Evolutionary conservation across 108 stramenopile species (phyloP).

Genomic region (Nitzschia sp.): DNA sequence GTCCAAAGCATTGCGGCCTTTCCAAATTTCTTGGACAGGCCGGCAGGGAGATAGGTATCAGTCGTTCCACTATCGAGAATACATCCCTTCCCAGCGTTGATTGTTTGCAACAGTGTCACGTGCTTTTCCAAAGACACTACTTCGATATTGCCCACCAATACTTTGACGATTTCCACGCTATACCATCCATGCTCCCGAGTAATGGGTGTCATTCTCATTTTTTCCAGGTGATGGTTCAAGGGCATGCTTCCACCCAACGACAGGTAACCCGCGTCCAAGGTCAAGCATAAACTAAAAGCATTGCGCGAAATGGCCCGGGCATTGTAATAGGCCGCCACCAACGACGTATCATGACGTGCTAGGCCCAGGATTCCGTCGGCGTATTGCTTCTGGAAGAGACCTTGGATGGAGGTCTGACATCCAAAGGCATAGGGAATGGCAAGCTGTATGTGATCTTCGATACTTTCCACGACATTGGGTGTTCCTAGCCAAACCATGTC

Average conservation of each 20-base stretch:
- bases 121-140: constrained; percentile 32
- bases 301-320: constrained; percentile 50
- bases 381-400: constrained; percentile 90
- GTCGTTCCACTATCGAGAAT: constrained; percentile 97
- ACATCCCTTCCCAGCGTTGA: constrained; percentile 87
- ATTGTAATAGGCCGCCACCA: constrained; percentile 41
- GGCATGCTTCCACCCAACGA: constrained; percentile 60
- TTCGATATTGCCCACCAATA: constrained; percentile 57
- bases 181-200: constrained; percentile 56
- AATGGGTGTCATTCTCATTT: constrained; percentile 61
- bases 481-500: constrained; percentile 76
- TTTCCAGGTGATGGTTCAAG: constrained; percentile 38
- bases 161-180: constrained; percentile 47
- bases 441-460: constrained; percentile 29
- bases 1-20: constrained; percentile 33
- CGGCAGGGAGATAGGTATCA: constrained; percentile 88
- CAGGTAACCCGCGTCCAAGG: constrained; percentile 53
- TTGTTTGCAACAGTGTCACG: constrained; percentile 29
- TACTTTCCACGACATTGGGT: constrained; percentile 22
- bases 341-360: constrained; percentile 59
- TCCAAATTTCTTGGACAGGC: constrained; percentile 54
- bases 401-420: constrained; percentile 86
- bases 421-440: constrained; percentile 89
- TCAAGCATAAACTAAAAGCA: constrained; percentile 75
- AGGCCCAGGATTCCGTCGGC: constrained; percentile 97